Conservation (phyloP, 306 rosid species). For the Sphenostylis stenocarpa region DNA sequence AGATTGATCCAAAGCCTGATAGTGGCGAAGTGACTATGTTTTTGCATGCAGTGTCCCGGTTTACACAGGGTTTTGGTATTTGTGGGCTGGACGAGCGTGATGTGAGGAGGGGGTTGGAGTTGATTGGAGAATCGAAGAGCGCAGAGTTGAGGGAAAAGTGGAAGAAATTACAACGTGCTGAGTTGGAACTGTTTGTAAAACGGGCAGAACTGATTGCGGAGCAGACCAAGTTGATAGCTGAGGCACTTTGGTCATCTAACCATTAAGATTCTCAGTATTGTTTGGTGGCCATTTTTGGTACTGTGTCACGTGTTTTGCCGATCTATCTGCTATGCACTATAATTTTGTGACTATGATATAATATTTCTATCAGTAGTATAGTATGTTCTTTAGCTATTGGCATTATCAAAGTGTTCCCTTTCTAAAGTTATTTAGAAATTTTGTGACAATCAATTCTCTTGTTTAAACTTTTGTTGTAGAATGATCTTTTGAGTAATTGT, state of each 20-base stretch:
- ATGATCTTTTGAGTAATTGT: not conserved
- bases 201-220: slow-evolving; percentile 41
- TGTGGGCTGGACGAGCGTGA: slow-evolving; percentile 34
- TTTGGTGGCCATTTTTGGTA: not conserved
- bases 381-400: not conserved
- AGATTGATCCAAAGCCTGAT: not conserved
- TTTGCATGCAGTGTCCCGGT: slow-evolving; percentile 34
- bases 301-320: not conserved
- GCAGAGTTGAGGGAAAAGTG: slow-evolving; percentile 56
- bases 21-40: not conserved
- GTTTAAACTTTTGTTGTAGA: not conserved
- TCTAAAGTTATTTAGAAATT: not conserved
- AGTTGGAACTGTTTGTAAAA: slow-evolving; percentile 46
- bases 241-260: slow-evolving; percentile 41
- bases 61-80: slow-evolving; percentile 22
- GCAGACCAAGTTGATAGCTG: slow-evolving; percentile 40
- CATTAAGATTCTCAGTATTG: slow-evolving; percentile 15
- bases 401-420: not conserved
- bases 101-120: slow-evolving; percentile 41
- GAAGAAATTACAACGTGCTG: slow-evolving; percentile 48
- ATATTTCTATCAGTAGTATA: not conserved
- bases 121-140: slow-evolving; percentile 41
- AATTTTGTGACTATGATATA: not conserved
- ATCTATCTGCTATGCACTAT: not conserved
- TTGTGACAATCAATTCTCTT: not conserved